Base-by-base conservation (phyloP, 352 stramenopile species). In the Aphanomyces invadans region DNA sequence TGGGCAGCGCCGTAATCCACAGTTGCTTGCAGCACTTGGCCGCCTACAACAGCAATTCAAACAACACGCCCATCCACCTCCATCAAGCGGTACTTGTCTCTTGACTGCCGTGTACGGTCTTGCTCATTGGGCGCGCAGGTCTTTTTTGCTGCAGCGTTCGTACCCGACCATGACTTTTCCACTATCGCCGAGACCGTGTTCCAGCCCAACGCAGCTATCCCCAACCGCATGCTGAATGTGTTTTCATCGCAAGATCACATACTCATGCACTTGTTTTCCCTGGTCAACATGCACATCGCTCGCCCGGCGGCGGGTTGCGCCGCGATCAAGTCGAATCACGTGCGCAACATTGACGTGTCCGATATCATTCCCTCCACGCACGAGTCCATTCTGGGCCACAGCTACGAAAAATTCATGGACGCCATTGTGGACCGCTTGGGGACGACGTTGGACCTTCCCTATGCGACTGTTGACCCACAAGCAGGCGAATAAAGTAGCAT, bases 301-400 rank as follows among this genome's bases (percentile, higher is more conserved):
- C 60, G 56, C 70, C 15, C 73, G 17, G 83, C 83, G 10, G 83
- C 80, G 4, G 85, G 85, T 29, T 92, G 83, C 48, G 53, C 76
- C 2, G 55, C 72, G 2, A 76, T 86, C 46, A 44, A 62, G 25
- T 73, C 51, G 12, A 70, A 69, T 42, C 38, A 70, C 25, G 61
- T 68, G n/a, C 48, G 61, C 12, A 90, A 94, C 53, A 72, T 94
- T 21, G 82, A 92, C 19, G 82, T 94, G 12, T 83, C 83, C 28
- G 76, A 84, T 42, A 68, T 90, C 17, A 73, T 94, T 31, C 68
- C 74, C 4, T 76, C 83, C 26, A 68, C 73, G 29, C 60, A 86
- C 45, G 73, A 79, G 44, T 91, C 83, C 54, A 80, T 88, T 67
- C 90, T 94, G 48, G 85, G 85, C 19, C 85, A 94, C 70, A 83